A percentile compares a stretch with the other conserved stretches of the same genome.
Evolutionary conservation across 2,329 filamentous ascomycete genomes (phyloP).

Genomic region (Alternaria angustiovoidea): DNA sequence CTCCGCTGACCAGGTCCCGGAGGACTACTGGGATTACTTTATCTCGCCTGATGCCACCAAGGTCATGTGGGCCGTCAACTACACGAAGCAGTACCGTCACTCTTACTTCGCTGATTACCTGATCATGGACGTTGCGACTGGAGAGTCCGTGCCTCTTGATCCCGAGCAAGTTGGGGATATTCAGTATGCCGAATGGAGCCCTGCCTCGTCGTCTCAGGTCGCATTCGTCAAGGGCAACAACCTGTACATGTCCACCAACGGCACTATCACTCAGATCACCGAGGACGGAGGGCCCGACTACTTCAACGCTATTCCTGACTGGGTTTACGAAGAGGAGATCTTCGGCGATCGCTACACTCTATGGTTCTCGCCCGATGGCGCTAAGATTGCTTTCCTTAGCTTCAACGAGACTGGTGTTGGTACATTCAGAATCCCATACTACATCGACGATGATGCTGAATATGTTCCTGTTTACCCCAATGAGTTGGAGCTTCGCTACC

Average conservation of each 20-base stretch:
- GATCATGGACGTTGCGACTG: constrained; percentile 67
- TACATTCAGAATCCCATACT: constrained; percentile 72
- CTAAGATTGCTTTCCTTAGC: constrained; percentile 63
- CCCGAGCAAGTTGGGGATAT: constrained; percentile 69
- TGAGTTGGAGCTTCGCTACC: constrained; percentile 71
- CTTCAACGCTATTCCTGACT: constrained; percentile 70
- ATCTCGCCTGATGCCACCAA: constrained; percentile 67
- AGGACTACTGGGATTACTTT: constrained; percentile 65
- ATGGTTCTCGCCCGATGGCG: constrained; percentile 66
- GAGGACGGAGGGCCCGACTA: constrained; percentile 66
- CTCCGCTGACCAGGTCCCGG: constrained; percentile 64
- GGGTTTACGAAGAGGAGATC: constrained; percentile 70
- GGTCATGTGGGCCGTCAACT: constrained; percentile 70
- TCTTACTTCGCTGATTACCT: constrained; percentile 74
- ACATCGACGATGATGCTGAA: constrained; percentile 65
- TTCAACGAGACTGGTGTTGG: constrained; percentile 72
- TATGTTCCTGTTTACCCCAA: constrained; percentile 67
- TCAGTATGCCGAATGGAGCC: constrained; percentile 71
- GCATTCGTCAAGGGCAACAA: constrained; percentile 74
- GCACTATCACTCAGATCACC: constrained; percentile 65
- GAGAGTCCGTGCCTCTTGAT: constrained; percentile 63
- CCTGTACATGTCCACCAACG: constrained; percentile 66
- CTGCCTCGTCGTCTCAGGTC: constrained; percentile 63
- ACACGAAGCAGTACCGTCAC: constrained; percentile 73
- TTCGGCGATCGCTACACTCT: constrained; percentile 60